Base-by-base conservation (phyloP, 2,329 filamentous ascomycete species). In the Xylaria digitata region DNA sequence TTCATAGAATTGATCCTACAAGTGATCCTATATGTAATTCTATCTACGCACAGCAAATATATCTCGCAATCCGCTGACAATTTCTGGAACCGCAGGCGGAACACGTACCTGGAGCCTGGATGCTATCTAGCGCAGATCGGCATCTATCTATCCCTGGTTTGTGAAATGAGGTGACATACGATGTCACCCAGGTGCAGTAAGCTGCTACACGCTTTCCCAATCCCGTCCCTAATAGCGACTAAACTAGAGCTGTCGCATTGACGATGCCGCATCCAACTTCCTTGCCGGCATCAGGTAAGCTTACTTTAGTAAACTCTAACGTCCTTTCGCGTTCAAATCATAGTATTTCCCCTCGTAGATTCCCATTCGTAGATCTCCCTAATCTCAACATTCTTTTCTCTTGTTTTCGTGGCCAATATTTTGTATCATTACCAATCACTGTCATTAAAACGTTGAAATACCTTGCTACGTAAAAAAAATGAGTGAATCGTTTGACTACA, bases 401-500 rank as follows among this genome's bases (percentile, higher is more conserved):
- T n/a, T 49, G 6, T 45, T 19, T 26, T 46, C 45, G 42, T 42
- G 15, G n/a, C 45, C n/a, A 34, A 17, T 17, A 7, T 49, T 9
- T 23, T 8, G 15, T 37, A 49, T 48, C 26, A 46, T 15, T 34
- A 15, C 15, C 42, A 64, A 49, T 42, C 9, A 17, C 30, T 7
- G 26, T 5, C 26, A 26, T 26, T 26, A 26, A 26, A 26, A 37
- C 50, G 34, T 50, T 23, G 13, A 37, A 54, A 61, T 4, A 32
- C 9, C 11, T 42, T 5, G 3, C 7, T 23, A 45, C 17, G 6
- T 5, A 13, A 13, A 40, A 6, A 66, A 60, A 62, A 72, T 72
- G 70, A 70, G 61, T 69, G 68, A 65, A 70, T 71, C 65, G 3
- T 84, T 81, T 76, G 82, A 85, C 74, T 84, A 82, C 72, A 73